Base-by-base conservation (phyloP, 2,329 filamentous ascomycete genomes). In the Pseudogymnoascus sp. region DNA sequence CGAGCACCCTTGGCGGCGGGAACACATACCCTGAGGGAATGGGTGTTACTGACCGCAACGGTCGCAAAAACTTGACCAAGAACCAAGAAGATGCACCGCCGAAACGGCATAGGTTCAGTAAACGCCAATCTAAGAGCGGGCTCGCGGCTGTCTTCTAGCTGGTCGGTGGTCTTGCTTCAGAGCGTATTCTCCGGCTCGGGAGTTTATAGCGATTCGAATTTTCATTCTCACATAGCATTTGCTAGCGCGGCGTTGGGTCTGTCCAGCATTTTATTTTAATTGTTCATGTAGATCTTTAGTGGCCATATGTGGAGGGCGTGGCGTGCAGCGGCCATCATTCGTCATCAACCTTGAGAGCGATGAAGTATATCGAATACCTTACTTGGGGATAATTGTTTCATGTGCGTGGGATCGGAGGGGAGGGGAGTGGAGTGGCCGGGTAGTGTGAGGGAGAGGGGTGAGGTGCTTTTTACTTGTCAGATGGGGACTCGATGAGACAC, bases 61-160 rank as follows among this genome's bases (percentile, higher is more conserved):
- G 81, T 59, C 80, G 85, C 62, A 82, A 81, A 66, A 82, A 85
- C 68, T 69, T 87, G 40, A 84, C 78, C 67, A 87, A 86, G 73
- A 83, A 79, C 65, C 85, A 86, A 69, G 79, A 63, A 60, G 56
- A 62, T 73, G 78, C 40, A 71, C 76, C 16, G 72, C 72, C 40
- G 11, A 87, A 84, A 73, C 79, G 82, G 59, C 86, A 88, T 68
- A 81, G 86, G 59, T 97, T 97, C 76, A 96, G 92, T 77, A 95
- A 95, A 77, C 83, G 93, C 69, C 91, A 96, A 77, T 96, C 90
- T 14, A 96, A 96, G 77, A 96, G 91, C 74, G 93, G 93, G n/a
- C 83, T 96, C 59, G 91, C 91, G 28, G 89, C 93, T 59, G 89
- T 91, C 60, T 96, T 97, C 73, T 96, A 60, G 18, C 18, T n/a